Base-by-base conservation (phyloP, 2,329 filamentous ascomycete genomes). In the Penicillium sp. region DNA sequence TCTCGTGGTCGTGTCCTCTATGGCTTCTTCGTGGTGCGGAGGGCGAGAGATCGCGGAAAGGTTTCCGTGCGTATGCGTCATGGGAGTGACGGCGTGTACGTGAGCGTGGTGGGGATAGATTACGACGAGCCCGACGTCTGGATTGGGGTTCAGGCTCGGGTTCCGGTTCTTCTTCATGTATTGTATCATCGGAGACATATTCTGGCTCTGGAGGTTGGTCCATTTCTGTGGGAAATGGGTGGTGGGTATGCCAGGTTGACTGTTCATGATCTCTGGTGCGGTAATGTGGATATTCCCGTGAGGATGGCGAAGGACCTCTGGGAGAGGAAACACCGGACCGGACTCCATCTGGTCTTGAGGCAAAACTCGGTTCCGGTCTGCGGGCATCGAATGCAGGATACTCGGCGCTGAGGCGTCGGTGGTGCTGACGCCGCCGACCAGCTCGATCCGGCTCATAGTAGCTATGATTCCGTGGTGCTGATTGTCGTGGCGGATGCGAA, bases 61-160 rank as follows among this genome's bases (percentile, higher is more conserved):
- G 70, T 58, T 64, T 66, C 21, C 70, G 67, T 3, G 58, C 66
- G 46, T 73, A 74, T 7, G 72, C 67, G 46, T 77, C 74, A 45
- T 77, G 74, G 3, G 72, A 75, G 59, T 74, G 74, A 5, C 72
- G 71, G 25, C 73, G 69, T 4, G 67, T 61, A 23, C 67, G 61
- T 19, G 61, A 57, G 14, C 61, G 35, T 4, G 62, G 58, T 4
- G 63, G 63, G 1, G 71, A 72, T 1, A 75, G 55, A 52, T 72
- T 65, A 4, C 60, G 64, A 16, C 48, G 58, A 19, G 60, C 54
- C 23, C 64, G 62, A 44, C 63, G 59, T n/a, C 48, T 57, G 6
- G 33, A 13, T 16, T 21, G 35, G 11, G 64, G 42, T 8, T 42
- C 39, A 14, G 39, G 39, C 39, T 42, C 39, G 2, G 31, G 48